These are phyloP conservation scores for Metschnikowia colocasiae DNA, from an alignment of 805 yeast genomes.

Conservation along the genomic window DNA sequence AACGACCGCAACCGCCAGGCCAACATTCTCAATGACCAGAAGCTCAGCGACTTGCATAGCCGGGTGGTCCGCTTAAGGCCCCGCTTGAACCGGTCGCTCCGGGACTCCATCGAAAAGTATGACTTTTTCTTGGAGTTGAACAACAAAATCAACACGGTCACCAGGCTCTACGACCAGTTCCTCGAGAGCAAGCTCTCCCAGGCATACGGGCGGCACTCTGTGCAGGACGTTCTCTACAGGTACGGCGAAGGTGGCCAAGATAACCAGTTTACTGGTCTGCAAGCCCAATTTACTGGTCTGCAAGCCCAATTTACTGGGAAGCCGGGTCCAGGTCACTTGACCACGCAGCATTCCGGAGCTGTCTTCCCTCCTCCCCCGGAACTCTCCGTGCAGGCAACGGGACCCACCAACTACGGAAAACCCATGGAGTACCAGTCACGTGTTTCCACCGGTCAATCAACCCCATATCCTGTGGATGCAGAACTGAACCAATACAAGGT, in stretches of 20 bases:
- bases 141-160: slow-evolving; percentile 70
- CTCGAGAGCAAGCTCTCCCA: slow-evolving; percentile 49
- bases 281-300: too few species aligned
- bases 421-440: background rate
- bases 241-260: background rate
- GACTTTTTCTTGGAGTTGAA: slow-evolving; percentile 70
- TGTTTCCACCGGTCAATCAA: background rate
- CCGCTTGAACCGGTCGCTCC: slow-evolving; percentile 58
- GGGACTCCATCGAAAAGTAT: slow-evolving; percentile 56
- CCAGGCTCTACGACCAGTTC: slow-evolving; percentile 70
- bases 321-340: background rate
- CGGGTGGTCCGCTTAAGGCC: slow-evolving; percentile 63
- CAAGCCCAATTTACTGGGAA: background rate
- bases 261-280: background rate
- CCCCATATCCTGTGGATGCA: slow-evolving; percentile 3
- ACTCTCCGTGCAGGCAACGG: background rate
- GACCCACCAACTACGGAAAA: background rate
- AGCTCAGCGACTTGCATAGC: slow-evolving; percentile 54
- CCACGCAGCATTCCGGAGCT: background rate
- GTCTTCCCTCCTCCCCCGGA: background rate
- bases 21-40: slow-evolving; percentile 42
- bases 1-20: slow-evolving; percentile 42
- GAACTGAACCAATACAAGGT: background rate
- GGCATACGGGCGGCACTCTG: slow-evolving; percentile 33
- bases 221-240: background rate